Base-by-base conservation (phyloP, 305 asterid species). In the Salvia sclarea region DNA sequence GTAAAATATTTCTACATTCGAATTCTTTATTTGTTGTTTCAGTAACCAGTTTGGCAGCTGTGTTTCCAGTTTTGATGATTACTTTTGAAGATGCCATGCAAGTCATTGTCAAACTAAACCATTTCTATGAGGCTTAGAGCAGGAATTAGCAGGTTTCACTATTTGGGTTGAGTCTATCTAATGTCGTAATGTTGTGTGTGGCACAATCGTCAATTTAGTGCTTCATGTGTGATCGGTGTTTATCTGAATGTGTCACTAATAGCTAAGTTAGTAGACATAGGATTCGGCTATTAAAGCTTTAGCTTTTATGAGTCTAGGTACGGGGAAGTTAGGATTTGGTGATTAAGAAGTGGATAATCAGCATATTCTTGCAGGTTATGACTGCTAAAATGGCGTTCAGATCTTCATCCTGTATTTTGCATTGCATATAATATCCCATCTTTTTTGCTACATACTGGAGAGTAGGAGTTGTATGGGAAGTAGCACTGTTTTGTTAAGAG, bases 1-100 rank as follows among this genome's bases (percentile, higher is more conserved):
- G 10, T 14, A 41, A 28, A 53, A 64, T 30, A 21, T n/a, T 30
- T 63, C 2, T 22, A 45, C 25, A 38, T 31, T 28, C 13, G 56
- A 24, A 11, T 45, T 76, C 18, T 57, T 68, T 25, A 54, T 16
- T 48, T 50, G 14, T 41, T 61, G 71, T 56, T 12, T 68, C 64
- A 33, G 8, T 55, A n/a, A 28, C 37, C 38, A 47, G 24, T 58
- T 2, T 52, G 41, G 53, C 10, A 40, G 48, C 41, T 48, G 11
- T 64, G 47, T 40, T 59, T 70, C 22, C 28, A 38, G 45, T 30
- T 24, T 47, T 64, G 64, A 49, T 47, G 45, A 66, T 58, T 7
- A 35, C 22, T 5, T 5, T 7, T 53, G 70, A 52, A 47, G 59
- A 57, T 56, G 47, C 10, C 24, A 9, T 58, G 22, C 25, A 7